Evolutionary conservation across 805 yeast genomes (phyloP).

Genomic region (Torulaspora franciscae): DNA sequence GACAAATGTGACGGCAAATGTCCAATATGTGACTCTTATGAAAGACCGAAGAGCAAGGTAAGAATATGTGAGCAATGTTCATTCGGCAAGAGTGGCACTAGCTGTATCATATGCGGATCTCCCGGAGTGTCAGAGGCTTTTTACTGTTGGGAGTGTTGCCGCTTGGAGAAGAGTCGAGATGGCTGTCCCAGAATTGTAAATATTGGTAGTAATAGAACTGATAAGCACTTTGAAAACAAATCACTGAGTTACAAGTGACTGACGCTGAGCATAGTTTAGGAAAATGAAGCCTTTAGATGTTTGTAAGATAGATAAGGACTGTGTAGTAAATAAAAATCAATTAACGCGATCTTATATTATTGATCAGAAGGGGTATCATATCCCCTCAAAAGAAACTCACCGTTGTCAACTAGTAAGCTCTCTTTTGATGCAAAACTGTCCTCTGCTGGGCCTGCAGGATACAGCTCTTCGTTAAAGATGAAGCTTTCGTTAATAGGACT

Average conservation of each 20-base stretch:
- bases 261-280: neutral
- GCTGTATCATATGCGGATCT: conserved; percentile 74
- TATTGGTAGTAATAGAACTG: conserved; percentile 71
- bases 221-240: conserved; percentile 56
- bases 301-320: neutral
- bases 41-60: conserved; percentile 61
- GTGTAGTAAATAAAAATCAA: neutral
- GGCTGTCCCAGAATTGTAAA: conserved; percentile 88
- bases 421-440: conserved; percentile 3
- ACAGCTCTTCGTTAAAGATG: conserved; percentile 20
- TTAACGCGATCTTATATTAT: neutral
- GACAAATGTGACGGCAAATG: conserved; percentile 87
- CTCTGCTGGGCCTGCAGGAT: conserved; percentile 10
- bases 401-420: neutral
- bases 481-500: conserved; percentile 21
- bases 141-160: conserved; percentile 82
- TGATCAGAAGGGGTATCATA: neutral
- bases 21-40: conserved; percentile 84
- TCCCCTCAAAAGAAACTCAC: neutral
- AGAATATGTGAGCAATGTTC: conserved; percentile 83
- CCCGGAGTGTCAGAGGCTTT: conserved; percentile 63
- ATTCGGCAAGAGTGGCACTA: conserved; percentile 56
- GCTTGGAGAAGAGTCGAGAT: conserved; percentile 73
- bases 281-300: too few species aligned
- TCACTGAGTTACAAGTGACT: conserved; percentile 18